phyloP scores from a whole-genome alignment of 2,329 filamentous ascomycete species.

The Penicillium hordei region DNA sequence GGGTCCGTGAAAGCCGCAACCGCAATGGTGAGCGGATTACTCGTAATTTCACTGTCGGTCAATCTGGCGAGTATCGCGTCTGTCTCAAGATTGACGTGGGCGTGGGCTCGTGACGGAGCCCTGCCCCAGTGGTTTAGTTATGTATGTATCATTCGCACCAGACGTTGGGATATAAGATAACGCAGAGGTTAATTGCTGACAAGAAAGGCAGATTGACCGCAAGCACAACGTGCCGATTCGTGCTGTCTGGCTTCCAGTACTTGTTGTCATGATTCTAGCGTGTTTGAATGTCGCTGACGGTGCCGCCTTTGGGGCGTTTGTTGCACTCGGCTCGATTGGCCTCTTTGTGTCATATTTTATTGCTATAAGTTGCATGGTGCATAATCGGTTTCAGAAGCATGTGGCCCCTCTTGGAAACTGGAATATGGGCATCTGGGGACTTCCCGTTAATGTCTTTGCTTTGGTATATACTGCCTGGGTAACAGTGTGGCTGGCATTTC shows the following conservation, averaged over 20 bases:
- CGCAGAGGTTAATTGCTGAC: neutral
- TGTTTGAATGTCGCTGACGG: constrained; percentile 43
- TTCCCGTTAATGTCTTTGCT: constrained; percentile 38
- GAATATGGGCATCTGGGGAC: constrained; percentile 28
- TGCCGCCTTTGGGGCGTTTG: constrained; percentile 42
- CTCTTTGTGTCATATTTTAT: constrained; percentile 45
- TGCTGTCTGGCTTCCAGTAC: constrained; percentile 36
- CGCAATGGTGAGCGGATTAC: constrained; percentile 34
- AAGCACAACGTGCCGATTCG: constrained; percentile 37
- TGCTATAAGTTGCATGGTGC: constrained; percentile 38
- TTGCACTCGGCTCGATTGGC: constrained; percentile 30
- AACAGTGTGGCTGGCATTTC: constrained; percentile 38
- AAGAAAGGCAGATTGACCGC: constrained; percentile 29
- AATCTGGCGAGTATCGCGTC: constrained; percentile 48
- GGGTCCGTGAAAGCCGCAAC: constrained; percentile 44
- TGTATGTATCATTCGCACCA: constrained; percentile 4
- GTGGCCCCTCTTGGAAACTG: constrained; percentile 30
- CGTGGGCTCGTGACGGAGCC: constrained; percentile 51
- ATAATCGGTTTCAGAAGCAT: constrained; percentile 30
- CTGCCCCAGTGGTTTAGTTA: constrained; percentile 36
- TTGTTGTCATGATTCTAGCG: constrained; percentile 36
- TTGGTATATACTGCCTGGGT: constrained; percentile 35
- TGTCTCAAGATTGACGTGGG: constrained; percentile 51
- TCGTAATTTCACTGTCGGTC: constrained; percentile 40
- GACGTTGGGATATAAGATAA: neutral